A percentile compares a stretch with the other conserved stretches of the same genome.
Evolutionary conservation across 2,329 filamentous ascomycete genomes (phyloP).

Genomic region (Trichoderma sp.): DNA sequence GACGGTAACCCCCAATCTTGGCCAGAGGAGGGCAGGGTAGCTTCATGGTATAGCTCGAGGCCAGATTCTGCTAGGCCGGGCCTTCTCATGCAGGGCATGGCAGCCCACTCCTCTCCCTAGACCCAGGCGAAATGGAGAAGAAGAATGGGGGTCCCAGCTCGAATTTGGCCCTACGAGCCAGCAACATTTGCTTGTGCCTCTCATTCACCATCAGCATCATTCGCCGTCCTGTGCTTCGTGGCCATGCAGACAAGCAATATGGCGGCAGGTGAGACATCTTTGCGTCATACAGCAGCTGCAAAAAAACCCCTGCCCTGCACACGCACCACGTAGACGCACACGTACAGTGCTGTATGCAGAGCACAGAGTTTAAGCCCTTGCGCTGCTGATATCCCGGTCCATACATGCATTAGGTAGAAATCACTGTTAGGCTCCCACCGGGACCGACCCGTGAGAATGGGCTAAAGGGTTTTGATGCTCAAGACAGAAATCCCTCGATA

Average conservation of each 20-base stretch:
- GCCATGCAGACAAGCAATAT: not conserved
- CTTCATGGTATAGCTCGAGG: not conserved
- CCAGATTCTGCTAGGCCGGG: constrained; percentile 9
- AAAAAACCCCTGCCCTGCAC: not conserved
- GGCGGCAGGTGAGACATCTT: not conserved
- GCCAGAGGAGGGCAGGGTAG: not conserved
- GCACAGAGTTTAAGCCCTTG: not conserved
- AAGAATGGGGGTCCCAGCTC: not conserved
- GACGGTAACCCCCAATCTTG: not conserved
- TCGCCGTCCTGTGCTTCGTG: not conserved
- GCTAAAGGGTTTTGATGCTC: not conserved
- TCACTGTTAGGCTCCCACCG: not conserved
- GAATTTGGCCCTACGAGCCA: not conserved
- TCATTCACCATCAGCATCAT: not conserved
- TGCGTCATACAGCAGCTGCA: constrained; percentile 3
- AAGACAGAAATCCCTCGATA: constrained; percentile 6
- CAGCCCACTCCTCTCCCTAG: not conserved
- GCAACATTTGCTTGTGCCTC: not conserved
- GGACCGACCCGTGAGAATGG: not conserved
- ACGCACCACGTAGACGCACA: not conserved
- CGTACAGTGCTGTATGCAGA: not conserved
- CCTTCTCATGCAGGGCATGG: not conserved
- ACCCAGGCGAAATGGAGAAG: not conserved
- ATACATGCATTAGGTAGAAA: constrained; percentile 11
- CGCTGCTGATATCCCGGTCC: not conserved